phyloP scores from a whole-genome alignment of 2,329 filamentous ascomycete genomes.

The Blastomyces gilchristii region DNA sequence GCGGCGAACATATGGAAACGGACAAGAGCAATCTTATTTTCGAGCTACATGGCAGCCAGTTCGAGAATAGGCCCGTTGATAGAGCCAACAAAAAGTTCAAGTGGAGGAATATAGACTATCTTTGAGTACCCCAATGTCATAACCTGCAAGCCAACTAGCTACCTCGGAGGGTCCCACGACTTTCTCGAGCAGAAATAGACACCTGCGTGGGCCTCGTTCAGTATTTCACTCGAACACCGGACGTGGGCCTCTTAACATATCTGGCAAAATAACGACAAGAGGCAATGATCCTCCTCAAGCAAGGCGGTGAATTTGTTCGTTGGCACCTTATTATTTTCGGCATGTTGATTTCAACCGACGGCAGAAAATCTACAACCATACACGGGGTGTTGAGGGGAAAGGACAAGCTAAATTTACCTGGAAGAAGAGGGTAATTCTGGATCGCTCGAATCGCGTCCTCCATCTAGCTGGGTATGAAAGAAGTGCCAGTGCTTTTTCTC shows the following conservation, averaged over 20 bases:
- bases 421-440: background rate
- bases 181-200: background rate
- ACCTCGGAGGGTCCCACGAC: background rate
- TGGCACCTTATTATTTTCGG: background rate
- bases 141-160: background rate
- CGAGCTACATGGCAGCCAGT: conserved; percentile 79
- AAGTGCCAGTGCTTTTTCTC: background rate
- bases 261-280: background rate
- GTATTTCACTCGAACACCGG: background rate
- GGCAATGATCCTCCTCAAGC: background rate
- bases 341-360: background rate
- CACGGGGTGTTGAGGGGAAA: background rate
- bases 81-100: conserved; percentile 89
- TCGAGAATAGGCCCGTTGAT: conserved; percentile 72
- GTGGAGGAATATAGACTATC: conserved; percentile 62
- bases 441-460: background rate
- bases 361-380: background rate
- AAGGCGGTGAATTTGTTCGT: background rate
- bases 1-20: conserved; percentile 17
- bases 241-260: background rate
- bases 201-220: background rate
- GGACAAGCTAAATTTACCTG: background rate
- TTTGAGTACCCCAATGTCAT: conserved; percentile 42
- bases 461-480: background rate
- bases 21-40: conserved; percentile 51